These are phyloP conservation scores for Patellifolia procumbens DNA, from an alignment of 179 eudicot species.

Conservation along the genomic window DNA sequence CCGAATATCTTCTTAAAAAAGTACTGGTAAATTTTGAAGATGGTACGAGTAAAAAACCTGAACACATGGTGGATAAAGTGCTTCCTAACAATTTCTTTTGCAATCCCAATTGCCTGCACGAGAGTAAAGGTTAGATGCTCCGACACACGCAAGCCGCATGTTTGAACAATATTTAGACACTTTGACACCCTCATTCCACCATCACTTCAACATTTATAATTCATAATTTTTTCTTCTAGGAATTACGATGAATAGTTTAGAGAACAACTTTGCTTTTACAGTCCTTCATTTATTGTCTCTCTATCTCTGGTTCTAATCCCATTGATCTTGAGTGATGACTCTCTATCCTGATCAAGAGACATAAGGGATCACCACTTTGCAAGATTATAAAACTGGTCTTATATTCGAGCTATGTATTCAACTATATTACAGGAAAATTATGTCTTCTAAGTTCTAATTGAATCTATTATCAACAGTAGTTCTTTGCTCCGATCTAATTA, in stretches of 20 bases:
- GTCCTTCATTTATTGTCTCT: background rate
- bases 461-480: background rate
- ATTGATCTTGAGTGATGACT: background rate
- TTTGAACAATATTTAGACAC: background rate
- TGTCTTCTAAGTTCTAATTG: background rate
- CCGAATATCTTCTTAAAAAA: background rate
- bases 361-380: background rate
- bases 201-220: no score
- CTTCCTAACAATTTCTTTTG: slow-evolving; percentile 63
- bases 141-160: background rate
- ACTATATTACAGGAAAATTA: background rate
- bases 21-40: background rate
- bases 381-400: background rate
- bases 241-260: background rate
- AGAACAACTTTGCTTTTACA: background rate
- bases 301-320: background rate
- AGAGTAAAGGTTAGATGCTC: slow-evolving; percentile 4
- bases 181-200: background rate
- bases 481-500: background rate
- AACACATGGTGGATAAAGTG: slow-evolving; percentile 85
- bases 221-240: no score
- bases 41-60: slow-evolving; percentile 41
- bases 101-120: slow-evolving; percentile 73
- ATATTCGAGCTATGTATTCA: background rate
- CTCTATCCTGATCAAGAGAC: background rate